phyloP scores from a whole-genome alignment of 2,329 filamentous ascomycete genomes.

The Monosporascus sp. region DNA sequence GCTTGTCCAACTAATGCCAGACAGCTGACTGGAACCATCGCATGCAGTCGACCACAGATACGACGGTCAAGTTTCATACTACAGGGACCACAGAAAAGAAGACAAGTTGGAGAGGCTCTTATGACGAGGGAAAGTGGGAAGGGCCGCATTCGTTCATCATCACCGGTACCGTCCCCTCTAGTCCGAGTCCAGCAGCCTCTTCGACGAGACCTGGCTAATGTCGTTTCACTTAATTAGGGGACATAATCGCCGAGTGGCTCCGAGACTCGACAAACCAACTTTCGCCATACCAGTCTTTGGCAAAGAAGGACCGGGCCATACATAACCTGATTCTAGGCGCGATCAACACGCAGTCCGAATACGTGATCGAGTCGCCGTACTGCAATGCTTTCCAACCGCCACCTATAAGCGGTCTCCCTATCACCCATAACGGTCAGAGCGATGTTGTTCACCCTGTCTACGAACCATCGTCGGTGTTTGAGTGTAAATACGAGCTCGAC shows the following conservation, averaged over 20 bases:
- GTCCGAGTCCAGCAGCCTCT: background rate
- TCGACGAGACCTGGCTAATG: background rate
- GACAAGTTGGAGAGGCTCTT: constrained; percentile 26
- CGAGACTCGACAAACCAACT: constrained; percentile 92
- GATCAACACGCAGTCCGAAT: constrained; percentile 94
- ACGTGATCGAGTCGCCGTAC: constrained; percentile 89
- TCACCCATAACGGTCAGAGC: constrained; percentile 72
- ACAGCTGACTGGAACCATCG: constrained; percentile 8
- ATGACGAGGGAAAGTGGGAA: constrained; percentile 64
- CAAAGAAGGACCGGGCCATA: constrained; percentile 73
- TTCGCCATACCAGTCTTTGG: constrained; percentile 79
- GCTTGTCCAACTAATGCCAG: too few species aligned
- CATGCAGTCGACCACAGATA: constrained; percentile 69
- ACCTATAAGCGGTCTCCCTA: constrained; percentile 67
- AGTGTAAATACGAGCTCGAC: constrained; percentile 99
- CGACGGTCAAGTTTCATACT: constrained; percentile 82
- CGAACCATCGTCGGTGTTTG: constrained; percentile 80
- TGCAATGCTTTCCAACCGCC: constrained; percentile 98
- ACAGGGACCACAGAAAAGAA: constrained; percentile 56
- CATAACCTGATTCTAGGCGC: constrained; percentile 80
- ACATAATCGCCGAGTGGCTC: constrained; percentile 91
- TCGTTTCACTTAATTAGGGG: constrained; percentile 27
- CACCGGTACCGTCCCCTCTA: constrained; percentile 47
- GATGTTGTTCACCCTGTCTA: constrained; percentile 83
- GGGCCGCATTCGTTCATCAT: constrained; percentile 90